phyloP scores from a whole-genome alignment of 495 filamentous ascomycete species.

The Annulohypoxylon bovei region DNA sequence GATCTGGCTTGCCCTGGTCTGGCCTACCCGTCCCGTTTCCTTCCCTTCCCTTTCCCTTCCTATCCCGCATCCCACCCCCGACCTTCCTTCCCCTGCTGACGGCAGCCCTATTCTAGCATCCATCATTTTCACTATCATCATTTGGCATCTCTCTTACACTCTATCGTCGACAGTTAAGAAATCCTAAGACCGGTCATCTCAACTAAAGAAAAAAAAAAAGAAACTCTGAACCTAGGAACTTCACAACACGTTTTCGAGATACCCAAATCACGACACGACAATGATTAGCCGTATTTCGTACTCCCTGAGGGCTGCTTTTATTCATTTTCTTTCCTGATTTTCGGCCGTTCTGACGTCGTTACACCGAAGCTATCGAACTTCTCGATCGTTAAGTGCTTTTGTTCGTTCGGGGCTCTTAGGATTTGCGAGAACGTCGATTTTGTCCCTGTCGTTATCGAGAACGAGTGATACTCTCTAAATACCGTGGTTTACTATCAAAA shows the following conservation, averaged over 20 bases:
- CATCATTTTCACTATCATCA: slow-evolving; percentile 28
- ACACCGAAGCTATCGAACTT: slow-evolving; percentile 30
- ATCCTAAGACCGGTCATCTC: slow-evolving; percentile 16
- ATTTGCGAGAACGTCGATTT: slow-evolving; percentile 35
- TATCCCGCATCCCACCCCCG: slow-evolving; percentile 34
- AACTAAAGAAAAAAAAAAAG: slow-evolving; percentile 7
- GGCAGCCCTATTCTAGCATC: slow-evolving; percentile 42
- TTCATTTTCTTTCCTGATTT: slow-evolving; percentile 61
- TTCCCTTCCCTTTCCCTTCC: slow-evolving; percentile 14
- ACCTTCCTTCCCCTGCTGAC: slow-evolving; percentile 34
- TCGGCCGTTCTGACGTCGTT: slow-evolving; percentile 35
- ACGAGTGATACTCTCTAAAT: slow-evolving; percentile 10
- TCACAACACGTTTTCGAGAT: slow-evolving; percentile 32
- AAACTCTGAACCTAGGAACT: slow-evolving; percentile 23
- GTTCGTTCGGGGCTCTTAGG: slow-evolving; percentile 26
- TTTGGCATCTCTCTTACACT: slow-evolving; percentile 25
- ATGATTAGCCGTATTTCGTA: slow-evolving; percentile 62
- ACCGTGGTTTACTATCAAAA: slow-evolving; percentile 9
- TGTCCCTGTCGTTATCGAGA: slow-evolving; percentile 27
- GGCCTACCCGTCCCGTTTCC: slow-evolving; percentile 26
- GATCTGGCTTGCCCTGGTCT: slow-evolving; percentile 10
- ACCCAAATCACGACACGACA: slow-evolving; percentile 51
- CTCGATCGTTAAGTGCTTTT: slow-evolving; percentile 38
- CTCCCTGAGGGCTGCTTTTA: slow-evolving; percentile 58
- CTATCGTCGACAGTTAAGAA: slow-evolving; percentile 15